These are phyloP conservation scores for Neofusicoccum sp. DNA, from an alignment of 2,329 filamentous ascomycete species.

Conservation along the genomic window DNA sequence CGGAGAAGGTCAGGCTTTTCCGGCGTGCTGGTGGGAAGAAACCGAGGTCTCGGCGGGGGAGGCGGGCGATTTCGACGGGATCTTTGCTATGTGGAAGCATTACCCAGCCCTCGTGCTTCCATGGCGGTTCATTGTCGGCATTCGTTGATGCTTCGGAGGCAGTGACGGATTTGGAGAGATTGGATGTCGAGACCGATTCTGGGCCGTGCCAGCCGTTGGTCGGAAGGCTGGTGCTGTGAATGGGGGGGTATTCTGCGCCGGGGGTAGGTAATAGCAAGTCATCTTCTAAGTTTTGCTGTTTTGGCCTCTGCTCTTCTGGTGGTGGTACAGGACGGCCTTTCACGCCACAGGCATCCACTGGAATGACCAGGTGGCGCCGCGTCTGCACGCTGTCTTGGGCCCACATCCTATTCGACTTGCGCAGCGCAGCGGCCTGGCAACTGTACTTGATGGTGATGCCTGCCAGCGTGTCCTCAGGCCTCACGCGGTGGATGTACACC, in stretches of 20 bases:
- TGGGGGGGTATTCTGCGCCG: constrained; percentile 11
- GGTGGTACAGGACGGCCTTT: constrained; percentile 63
- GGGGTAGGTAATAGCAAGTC: constrained; percentile 29
- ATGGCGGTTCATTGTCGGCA: constrained; percentile 63
- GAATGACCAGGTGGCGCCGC: constrained; percentile 76
- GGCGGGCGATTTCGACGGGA: constrained; percentile 80
- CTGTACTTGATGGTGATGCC: constrained; percentile 88
- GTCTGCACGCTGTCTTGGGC: constrained; percentile 87
- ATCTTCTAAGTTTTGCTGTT: constrained; percentile 37
- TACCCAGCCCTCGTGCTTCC: constrained; percentile 90
- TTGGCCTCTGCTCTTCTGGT: constrained; percentile 23
- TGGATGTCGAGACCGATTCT: constrained; percentile 30
- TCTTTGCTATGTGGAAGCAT: constrained; percentile 68
- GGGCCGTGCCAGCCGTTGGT: constrained; percentile 38
- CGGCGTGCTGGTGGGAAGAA: constrained; percentile 90
- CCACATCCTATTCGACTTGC: constrained; percentile 91
- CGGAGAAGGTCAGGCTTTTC: constrained; percentile 72
- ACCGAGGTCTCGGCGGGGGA: constrained; percentile 76
- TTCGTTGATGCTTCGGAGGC: constrained; percentile 24
- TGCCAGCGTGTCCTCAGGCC: constrained; percentile 80
- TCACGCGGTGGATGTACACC: constrained; percentile 86
- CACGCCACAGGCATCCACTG: constrained; percentile 83
- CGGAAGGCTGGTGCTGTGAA: constrained; percentile 19
- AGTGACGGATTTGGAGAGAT: constrained; percentile 33
- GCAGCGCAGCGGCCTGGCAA: constrained; percentile 77